Evolutionary conservation across 306 rosid species (phyloP).

Genomic region (Malus sieversii): DNA sequence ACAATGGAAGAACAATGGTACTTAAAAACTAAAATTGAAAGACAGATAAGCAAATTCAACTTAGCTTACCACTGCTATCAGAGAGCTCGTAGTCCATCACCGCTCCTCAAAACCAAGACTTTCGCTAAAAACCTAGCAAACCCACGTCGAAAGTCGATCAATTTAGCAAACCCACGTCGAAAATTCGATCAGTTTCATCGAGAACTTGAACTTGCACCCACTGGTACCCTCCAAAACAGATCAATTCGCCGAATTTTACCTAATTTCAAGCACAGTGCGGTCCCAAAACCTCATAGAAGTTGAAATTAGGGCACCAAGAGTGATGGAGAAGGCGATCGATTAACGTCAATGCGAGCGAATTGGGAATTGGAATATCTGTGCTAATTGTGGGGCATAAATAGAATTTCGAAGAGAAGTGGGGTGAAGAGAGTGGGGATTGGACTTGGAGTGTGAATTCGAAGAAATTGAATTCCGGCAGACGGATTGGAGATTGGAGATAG

Average conservation of each 20-base stretch:
- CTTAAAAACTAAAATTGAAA: not conserved
- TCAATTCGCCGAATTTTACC: not conserved
- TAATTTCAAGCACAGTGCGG: not conserved
- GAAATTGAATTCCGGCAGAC: not conserved
- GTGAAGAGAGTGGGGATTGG: not conserved
- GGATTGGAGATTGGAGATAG: not conserved
- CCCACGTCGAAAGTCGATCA: conserved; percentile 20
- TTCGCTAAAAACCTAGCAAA: conserved; percentile 8
- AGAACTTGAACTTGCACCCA: conserved; percentile 1
- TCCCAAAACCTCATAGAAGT: conserved; percentile 12
- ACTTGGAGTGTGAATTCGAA: not conserved
- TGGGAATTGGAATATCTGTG: conserved; percentile 4
- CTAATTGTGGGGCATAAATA: conserved; percentile 17
- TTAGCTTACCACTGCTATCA: conserved; percentile 74
- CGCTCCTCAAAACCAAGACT: conserved; percentile 7
- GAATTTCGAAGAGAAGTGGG: not conserved
- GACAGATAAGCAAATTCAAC: not conserved
- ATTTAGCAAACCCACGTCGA: not conserved
- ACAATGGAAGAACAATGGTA: not conserved
- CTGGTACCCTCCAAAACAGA: conserved; percentile 1
- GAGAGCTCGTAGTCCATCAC: conserved; percentile 63
- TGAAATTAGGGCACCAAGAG: conserved; percentile 13
- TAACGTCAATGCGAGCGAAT: conserved; percentile 12
- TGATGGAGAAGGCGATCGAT: conserved; percentile 27
- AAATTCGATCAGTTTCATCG: conserved; percentile 16